These are phyloP conservation scores for Paramecium bursaria DNA, from an alignment of 73 alveolate genomes.

Conservation along the genomic window DNA sequence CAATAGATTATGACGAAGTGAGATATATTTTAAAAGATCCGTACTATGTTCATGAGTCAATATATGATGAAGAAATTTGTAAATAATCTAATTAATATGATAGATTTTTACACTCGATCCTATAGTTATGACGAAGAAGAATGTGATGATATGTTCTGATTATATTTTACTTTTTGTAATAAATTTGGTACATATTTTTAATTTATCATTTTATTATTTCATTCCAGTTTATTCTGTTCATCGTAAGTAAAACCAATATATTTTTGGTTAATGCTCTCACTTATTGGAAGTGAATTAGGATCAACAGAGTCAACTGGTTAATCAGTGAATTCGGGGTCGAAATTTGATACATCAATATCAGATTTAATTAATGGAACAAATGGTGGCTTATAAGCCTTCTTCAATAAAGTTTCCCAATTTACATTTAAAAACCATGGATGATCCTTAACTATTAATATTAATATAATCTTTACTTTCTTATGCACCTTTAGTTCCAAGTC, in stretches of 20 bases:
- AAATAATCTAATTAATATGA: too few species aligned
- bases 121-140: too few species aligned
- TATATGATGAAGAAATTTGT: too few species aligned
- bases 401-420: slow-evolving; percentile 67
- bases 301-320: slow-evolving; percentile 72
- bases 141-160: too few species aligned
- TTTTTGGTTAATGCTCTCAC: slow-evolving; percentile 48
- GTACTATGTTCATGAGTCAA: too few species aligned
- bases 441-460: slow-evolving; percentile 29
- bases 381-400: slow-evolving; percentile 64
- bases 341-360: slow-evolving; percentile 62
- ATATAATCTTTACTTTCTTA: slow-evolving; percentile 51
- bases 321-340: slow-evolving; percentile 75
- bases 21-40: too few species aligned
- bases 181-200: too few species aligned
- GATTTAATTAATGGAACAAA: slow-evolving; percentile 62
- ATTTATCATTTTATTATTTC: too few species aligned
- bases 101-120: too few species aligned
- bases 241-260: slow-evolving; percentile 47
- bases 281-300: slow-evolving; percentile 50
- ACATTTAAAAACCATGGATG: slow-evolving; percentile 72
- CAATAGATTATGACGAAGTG: too few species aligned
- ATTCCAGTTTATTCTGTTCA: slow-evolving; percentile 19
- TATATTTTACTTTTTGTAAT: too few species aligned
- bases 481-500: slow-evolving; percentile 72